Evolutionary conservation across 331 rosid species (phyloP).

Genomic region (Spiraea crenata): DNA sequence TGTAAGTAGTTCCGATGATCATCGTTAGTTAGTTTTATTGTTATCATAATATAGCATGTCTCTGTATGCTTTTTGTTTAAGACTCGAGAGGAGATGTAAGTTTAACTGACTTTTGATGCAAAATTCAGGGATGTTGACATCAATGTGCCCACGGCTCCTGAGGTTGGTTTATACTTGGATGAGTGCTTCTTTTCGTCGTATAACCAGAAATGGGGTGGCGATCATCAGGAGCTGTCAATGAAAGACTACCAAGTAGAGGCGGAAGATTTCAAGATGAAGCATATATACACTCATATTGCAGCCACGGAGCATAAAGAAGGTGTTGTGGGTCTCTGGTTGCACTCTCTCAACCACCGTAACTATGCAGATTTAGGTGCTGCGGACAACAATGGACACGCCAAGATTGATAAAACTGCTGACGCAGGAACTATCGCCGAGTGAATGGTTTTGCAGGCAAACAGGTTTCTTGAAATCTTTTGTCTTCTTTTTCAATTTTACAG

Average conservation of each 20-base stretch:
- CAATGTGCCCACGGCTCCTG: slow-evolving; percentile 95
- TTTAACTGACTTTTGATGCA: not conserved
- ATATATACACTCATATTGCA: slow-evolving; percentile 76
- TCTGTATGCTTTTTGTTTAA: not conserved
- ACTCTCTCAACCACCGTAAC: slow-evolving; percentile 87
- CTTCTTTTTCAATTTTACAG: not conserved
- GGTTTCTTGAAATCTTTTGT: not conserved
- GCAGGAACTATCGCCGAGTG: slow-evolving; percentile 25
- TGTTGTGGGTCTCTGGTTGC: slow-evolving; percentile 81
- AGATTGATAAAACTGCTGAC: slow-evolving; percentile 21
- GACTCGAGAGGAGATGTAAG: not conserved
- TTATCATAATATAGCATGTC: not conserved
- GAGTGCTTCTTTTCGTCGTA: slow-evolving; percentile 87
- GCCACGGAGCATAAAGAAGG: slow-evolving; percentile 80
- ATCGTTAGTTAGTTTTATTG: not conserved
- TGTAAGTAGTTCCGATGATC: slow-evolving; percentile 45
- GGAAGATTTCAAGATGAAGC: slow-evolving; percentile 76
- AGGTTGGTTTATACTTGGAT: slow-evolving; percentile 85
- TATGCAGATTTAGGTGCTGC: slow-evolving; percentile 62
- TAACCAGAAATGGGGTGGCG: slow-evolving; percentile 91
- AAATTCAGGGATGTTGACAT: slow-evolving; percentile 66
- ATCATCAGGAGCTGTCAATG: slow-evolving; percentile 85
- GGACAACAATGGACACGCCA: slow-evolving; percentile 26
- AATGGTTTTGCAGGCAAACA: slow-evolving; percentile 17
- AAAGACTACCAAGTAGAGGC: slow-evolving; percentile 70